Percentiles rank a stretch among this genome's conserved stretches.
These are phyloP conservation scores for Fusarium sp. DNA, from an alignment of 2,329 filamentous ascomycete species.

Conservation along the genomic window DNA sequence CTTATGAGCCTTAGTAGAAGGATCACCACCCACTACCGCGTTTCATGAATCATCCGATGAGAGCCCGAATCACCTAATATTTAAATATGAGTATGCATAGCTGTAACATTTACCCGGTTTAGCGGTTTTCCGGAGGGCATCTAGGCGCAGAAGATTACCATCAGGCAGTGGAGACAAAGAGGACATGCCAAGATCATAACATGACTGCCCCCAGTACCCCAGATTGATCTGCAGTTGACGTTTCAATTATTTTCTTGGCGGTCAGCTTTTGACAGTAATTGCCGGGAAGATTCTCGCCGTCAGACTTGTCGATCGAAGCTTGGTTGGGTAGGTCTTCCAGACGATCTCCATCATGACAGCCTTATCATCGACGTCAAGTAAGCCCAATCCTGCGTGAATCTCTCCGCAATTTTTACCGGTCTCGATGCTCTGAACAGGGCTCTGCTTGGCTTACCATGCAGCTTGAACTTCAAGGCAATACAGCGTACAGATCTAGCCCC, in stretches of 20 bases:
- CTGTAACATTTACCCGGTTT: not conserved
- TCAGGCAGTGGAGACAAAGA: not conserved
- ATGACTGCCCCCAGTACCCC: not conserved
- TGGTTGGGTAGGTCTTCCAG: not conserved
- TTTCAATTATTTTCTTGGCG: not conserved
- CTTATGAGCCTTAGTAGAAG: not conserved
- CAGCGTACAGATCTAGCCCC: slow-evolving; percentile 12
- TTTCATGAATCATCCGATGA: not conserved
- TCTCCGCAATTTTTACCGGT: slow-evolving; percentile 16
- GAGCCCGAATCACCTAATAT: not conserved
- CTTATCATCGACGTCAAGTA: not conserved
- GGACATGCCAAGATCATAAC: not conserved
- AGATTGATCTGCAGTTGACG: not conserved
- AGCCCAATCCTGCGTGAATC: slow-evolving; percentile 2
- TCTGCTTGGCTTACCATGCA: slow-evolving; percentile 13
- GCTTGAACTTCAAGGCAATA: not conserved
- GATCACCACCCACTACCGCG: not conserved
- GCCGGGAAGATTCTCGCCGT: not conserved
- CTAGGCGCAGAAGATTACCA: slow-evolving; percentile 11
- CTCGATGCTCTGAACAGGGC: not conserved
- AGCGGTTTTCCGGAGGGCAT: slow-evolving; percentile 13
- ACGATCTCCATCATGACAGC: not conserved
- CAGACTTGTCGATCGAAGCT: not conserved
- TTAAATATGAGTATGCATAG: not conserved
- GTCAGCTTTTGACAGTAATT: not conserved